These are phyloP conservation scores for Hyphopichia burtonii DNA, from an alignment of 1,139 yeast species.

Conservation along the genomic window DNA sequence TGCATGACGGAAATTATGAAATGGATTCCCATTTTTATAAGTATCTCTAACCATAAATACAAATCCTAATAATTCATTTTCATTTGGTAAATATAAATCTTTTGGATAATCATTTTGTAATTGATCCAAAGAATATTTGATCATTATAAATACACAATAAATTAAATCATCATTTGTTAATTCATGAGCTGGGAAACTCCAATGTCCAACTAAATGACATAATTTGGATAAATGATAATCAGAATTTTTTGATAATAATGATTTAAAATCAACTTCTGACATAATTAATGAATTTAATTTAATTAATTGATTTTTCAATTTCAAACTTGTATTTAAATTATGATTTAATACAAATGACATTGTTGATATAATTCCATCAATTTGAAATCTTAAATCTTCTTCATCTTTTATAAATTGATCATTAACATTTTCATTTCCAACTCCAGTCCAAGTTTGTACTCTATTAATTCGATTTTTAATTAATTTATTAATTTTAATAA, in stretches of 20 bases:
- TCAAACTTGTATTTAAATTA: constrained; percentile 23
- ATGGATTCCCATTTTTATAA: constrained; percentile 81
- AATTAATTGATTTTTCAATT: constrained; percentile 22
- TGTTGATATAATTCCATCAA: constrained; percentile 27
- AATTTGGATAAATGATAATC: constrained; percentile 26
- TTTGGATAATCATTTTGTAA: constrained; percentile 17
- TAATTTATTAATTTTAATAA: constrained; percentile 25
- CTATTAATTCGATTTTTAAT: constrained; percentile 44
- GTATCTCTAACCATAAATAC: constrained; percentile 68
- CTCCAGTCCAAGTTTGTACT: constrained; percentile 60
- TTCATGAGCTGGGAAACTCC: constrained; percentile 71
- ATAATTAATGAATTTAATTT: constrained; percentile 28
- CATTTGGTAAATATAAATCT: constrained; percentile 25
- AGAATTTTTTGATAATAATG: constrained; percentile 25
- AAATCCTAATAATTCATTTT: constrained; percentile 54
- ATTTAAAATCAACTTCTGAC: constrained; percentile 39
- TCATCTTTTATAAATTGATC: constrained; percentile 18
- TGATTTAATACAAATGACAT: constrained; percentile 31
- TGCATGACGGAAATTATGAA: constrained; percentile 95
- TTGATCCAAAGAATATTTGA: constrained; percentile 46
- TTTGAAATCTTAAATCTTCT: constrained; percentile 16
- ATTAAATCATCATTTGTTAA: constrained; percentile 66
- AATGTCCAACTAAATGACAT: constrained; percentile 43
- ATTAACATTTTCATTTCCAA: constrained; percentile 28
- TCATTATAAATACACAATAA: constrained; percentile 57